Evolutionary conservation across 768 basidiomycete genomes (phyloP).

Genomic region (Austroboletus eburneus): DNA sequence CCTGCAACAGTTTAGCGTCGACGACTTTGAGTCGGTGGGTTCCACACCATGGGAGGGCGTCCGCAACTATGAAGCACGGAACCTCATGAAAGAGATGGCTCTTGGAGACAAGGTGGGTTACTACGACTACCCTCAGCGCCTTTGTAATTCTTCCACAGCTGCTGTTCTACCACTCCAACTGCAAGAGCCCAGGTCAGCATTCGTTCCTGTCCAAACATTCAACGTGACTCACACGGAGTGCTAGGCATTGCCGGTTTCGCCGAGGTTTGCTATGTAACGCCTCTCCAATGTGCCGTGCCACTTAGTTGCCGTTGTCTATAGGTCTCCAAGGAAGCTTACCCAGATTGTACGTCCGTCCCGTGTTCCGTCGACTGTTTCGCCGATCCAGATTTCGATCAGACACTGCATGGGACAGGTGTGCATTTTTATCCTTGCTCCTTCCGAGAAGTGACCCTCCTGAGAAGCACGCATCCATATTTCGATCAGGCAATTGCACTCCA

Average conservation of each 20-base stretch:
- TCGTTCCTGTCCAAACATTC: not conserved
- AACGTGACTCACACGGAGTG: slow-evolving; percentile 6
- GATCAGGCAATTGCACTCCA: slow-evolving; percentile 49
- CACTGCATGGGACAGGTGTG: slow-evolving; percentile 86
- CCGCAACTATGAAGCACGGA: slow-evolving; percentile 76
- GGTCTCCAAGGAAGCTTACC: slow-evolving; percentile 83
- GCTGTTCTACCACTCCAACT: slow-evolving; percentile 85
- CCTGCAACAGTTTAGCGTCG: slow-evolving; percentile 71
- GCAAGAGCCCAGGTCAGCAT: slow-evolving; percentile 67
- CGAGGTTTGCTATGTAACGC: slow-evolving; percentile 44
- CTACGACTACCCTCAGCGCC: not conserved
- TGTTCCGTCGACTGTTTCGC: slow-evolving; percentile 9
- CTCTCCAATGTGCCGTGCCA: not conserved
- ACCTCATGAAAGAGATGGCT: slow-evolving; percentile 80
- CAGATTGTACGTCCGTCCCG: slow-evolving; percentile 62
- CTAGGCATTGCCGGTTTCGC: slow-evolving; percentile 82
- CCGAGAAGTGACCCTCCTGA: slow-evolving; percentile 7
- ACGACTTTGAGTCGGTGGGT: slow-evolving; percentile 70
- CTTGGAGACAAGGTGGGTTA: slow-evolving; percentile 62
- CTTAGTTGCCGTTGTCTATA: slow-evolving; percentile 27
- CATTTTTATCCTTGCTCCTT: slow-evolving; percentile 5
- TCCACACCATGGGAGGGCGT: slow-evolving; percentile 88
- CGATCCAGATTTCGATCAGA: slow-evolving; percentile 53
- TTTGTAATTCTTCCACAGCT: slow-evolving; percentile 43
- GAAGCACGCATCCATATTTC: slow-evolving; percentile 72